Evolutionary conservation across 257 asterid species (phyloP).

Genomic region (Solanum pennellii): DNA sequence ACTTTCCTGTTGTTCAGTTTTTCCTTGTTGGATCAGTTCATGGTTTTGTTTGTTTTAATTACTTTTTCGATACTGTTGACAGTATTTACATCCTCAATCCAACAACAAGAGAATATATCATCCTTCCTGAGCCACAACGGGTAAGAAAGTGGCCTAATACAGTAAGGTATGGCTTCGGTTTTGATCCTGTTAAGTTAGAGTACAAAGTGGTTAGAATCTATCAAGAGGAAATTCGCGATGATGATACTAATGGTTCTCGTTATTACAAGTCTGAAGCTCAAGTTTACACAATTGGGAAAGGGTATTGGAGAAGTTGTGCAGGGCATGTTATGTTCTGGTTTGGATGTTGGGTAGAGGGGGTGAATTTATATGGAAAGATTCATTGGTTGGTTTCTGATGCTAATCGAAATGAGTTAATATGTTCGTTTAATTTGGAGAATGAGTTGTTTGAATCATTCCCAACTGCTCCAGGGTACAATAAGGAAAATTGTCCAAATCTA

Average conservation of each 20-base stretch:
- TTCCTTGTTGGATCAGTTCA: slow-evolving; percentile 20
- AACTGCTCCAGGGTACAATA: too few relatives aligned
- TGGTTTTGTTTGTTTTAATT: slow-evolving; percentile 20
- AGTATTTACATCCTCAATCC: slow-evolving; percentile 30
- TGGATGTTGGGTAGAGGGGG: slow-evolving; percentile 11
- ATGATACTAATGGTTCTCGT: slow-evolving; percentile 5
- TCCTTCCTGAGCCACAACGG: slow-evolving; percentile 7
- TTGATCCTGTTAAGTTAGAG: slow-evolving; percentile 1
- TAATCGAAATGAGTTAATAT: background rate
- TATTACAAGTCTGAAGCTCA: slow-evolving; percentile 19
- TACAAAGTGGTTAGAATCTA: slow-evolving; percentile 37
- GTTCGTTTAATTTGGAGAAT: too few relatives aligned
- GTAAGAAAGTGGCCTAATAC: slow-evolving; percentile 8
- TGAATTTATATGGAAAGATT: slow-evolving; percentile 20
- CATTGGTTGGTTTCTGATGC: slow-evolving; percentile 43
- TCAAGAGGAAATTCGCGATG: slow-evolving; percentile 15
- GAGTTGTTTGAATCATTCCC: too few relatives aligned
- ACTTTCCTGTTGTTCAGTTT: background rate
- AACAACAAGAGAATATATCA: slow-evolving; percentile 21
- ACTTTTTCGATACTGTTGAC: slow-evolving; percentile 11
- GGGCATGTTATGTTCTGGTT: slow-evolving; percentile 15
- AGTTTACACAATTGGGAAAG: slow-evolving; percentile 33
- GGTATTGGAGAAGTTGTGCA: slow-evolving; percentile 12
- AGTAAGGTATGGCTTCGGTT: slow-evolving; percentile 27
- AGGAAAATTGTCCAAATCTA: too few relatives aligned